phyloP scores from a whole-genome alignment of 2,329 filamentous ascomycete genomes.

The Penicillium glabrum region DNA sequence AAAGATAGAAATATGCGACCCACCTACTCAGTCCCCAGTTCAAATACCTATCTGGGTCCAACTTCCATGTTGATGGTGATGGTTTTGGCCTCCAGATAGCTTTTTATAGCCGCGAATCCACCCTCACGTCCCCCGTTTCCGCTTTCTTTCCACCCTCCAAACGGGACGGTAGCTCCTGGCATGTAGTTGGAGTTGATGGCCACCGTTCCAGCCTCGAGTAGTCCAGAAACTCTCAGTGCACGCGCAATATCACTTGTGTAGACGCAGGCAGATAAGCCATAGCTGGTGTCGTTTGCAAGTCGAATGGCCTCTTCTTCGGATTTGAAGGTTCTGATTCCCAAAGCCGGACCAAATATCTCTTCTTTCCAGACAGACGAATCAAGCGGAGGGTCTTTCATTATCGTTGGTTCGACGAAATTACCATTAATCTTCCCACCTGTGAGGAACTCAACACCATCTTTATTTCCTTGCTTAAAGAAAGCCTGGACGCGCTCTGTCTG shows the following conservation, averaged over 20 bases:
- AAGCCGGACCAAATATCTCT: background rate
- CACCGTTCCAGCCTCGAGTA: background rate
- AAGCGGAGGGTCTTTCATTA: background rate
- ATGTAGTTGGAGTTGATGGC: background rate
- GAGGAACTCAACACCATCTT: too few species aligned
- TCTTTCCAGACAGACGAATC: background rate
- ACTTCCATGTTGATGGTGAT: background rate
- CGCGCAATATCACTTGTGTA: background rate
- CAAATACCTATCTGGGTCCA: too few species aligned
- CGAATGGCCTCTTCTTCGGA: background rate
- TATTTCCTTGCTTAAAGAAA: too few species aligned
- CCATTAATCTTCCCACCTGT: too few species aligned
- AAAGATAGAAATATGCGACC: too few species aligned
- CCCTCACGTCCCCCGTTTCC: background rate
- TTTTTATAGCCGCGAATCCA: background rate
- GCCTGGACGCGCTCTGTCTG: background rate
- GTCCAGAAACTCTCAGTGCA: background rate
- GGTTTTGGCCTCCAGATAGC: background rate
- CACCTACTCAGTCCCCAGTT: too few species aligned
- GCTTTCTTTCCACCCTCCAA: background rate
- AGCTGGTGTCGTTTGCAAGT: background rate
- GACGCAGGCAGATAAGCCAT: background rate
- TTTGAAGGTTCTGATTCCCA: background rate
- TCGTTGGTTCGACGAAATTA: background rate
- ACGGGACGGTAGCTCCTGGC: too few species aligned